Conservation (phyloP, 2,329 filamentous ascomycete genomes). For the Cercospora citrullina region DNA sequence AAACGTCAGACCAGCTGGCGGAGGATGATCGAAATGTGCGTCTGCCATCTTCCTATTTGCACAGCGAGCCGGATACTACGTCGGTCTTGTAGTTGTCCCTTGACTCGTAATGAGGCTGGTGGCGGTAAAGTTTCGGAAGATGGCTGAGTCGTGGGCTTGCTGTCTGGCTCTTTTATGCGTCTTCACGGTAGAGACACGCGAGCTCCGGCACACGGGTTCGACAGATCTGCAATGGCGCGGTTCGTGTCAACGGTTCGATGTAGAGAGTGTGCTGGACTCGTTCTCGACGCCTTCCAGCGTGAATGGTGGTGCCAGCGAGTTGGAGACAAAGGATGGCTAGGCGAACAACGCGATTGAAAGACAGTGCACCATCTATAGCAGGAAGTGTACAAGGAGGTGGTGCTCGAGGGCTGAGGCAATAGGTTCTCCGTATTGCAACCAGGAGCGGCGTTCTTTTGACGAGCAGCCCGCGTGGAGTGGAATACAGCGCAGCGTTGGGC, state of each 20-base stretch:
- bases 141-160: conserved; percentile 19
- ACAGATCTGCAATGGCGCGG: conserved; percentile 9
- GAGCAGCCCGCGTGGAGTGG: conserved; percentile 2
- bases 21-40: background rate
- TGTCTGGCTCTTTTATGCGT: background rate
- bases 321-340: background rate
- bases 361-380: background rate
- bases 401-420: background rate
- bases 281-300: background rate
- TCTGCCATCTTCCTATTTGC: conserved; percentile 7
- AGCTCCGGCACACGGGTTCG: conserved; percentile 14
- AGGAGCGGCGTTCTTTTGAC: conserved; percentile 3
- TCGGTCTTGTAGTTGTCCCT: conserved; percentile 2
- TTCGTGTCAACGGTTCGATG: background rate
- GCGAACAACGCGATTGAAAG: background rate
- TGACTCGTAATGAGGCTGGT: conserved; percentile 7
- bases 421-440: conserved; percentile 1
- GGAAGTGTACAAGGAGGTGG: background rate
- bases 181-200: conserved; percentile 16
- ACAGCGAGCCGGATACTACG: background rate
- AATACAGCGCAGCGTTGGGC: conserved; percentile 19
- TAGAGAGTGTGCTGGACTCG: background rate
- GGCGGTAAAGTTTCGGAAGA: conserved; percentile 11
- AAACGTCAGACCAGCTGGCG: conserved; percentile 17
- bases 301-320: background rate